These are phyloP conservation scores for Podospora didyma DNA, from an alignment of 495 filamentous ascomycete species.

Conservation along the genomic window DNA sequence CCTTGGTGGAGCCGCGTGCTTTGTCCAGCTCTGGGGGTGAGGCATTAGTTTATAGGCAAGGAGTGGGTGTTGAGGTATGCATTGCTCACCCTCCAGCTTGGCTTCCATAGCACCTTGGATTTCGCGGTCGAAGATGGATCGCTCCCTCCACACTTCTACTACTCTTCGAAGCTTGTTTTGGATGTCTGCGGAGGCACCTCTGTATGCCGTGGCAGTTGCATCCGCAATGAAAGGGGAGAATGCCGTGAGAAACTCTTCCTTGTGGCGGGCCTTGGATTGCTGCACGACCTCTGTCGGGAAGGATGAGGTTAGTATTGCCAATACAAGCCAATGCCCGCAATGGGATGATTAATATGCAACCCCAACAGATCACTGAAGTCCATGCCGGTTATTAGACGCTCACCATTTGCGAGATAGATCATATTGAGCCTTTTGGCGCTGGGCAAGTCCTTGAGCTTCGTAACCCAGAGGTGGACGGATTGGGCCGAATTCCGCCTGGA, in stretches of 20 bases:
- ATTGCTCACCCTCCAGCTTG: slow-evolving; percentile 64
- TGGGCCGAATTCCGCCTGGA: slow-evolving; percentile 81
- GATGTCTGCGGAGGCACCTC: slow-evolving; percentile 74
- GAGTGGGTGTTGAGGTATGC: not conserved
- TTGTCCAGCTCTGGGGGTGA: slow-evolving; percentile 70
- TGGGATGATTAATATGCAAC: not conserved
- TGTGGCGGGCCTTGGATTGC: slow-evolving; percentile 84
- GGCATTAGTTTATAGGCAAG: slow-evolving; percentile 4
- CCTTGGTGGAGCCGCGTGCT: slow-evolving; percentile 62
- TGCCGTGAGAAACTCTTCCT: slow-evolving; percentile 86
- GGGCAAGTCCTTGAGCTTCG: slow-evolving; percentile 78
- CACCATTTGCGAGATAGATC: slow-evolving; percentile 94
- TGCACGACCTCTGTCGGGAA: slow-evolving; percentile 76
- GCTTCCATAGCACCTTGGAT: slow-evolving; percentile 76
- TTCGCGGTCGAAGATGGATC: slow-evolving; percentile 75
- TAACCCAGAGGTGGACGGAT: slow-evolving; percentile 84
- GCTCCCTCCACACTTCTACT: slow-evolving; percentile 88
- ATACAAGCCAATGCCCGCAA: not conserved
- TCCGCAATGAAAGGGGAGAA: slow-evolving; percentile 90
- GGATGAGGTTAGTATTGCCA: slow-evolving; percentile 17
- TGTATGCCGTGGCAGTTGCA: slow-evolving; percentile 78
- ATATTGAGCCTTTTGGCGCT: slow-evolving; percentile 83
- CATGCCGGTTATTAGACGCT: slow-evolving; percentile 10
- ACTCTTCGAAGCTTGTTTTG: slow-evolving; percentile 85
- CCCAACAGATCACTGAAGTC: not conserved